These are phyloP conservation scores for Echinosophora koreensis DNA, from an alignment of 306 rosid genomes.

Conservation along the genomic window DNA sequence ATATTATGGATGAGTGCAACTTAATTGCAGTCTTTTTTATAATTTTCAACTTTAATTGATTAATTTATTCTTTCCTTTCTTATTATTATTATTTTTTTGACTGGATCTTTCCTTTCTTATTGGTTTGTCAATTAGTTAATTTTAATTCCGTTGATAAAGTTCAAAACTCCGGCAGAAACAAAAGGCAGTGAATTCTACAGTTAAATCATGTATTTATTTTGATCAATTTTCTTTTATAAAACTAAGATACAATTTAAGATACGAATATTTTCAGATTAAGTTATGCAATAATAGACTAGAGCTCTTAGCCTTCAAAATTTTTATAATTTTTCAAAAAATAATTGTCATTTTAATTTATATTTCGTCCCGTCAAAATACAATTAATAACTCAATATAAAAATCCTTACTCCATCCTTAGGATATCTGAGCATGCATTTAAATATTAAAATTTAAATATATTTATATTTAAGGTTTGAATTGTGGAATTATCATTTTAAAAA, in stretches of 20 bases:
- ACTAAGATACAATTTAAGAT: neutral
- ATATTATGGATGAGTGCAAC: neutral
- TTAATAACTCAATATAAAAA: neutral
- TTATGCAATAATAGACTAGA: too few relatives aligned
- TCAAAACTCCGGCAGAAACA: too few relatives aligned
- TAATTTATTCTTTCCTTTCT: neutral
- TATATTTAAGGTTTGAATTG: too few relatives aligned
- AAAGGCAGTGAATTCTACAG: neutral
- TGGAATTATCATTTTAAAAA: too few relatives aligned
- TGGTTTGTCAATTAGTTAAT: neutral
- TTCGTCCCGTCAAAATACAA: neutral
- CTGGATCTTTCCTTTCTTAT: neutral
- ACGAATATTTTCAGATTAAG: too few relatives aligned
- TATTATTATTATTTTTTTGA: too few relatives aligned
- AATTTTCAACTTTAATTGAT: neutral
- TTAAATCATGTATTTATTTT: neutral
- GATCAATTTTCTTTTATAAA: neutral
- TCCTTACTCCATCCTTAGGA: too few relatives aligned
- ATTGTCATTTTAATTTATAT: neutral
- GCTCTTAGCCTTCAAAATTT: too few relatives aligned
- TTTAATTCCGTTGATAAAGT: neutral
- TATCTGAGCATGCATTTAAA: too few relatives aligned
- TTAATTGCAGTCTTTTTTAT: neutral
- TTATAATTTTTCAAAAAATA: too few relatives aligned
- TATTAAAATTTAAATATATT: too few relatives aligned